Percentiles rank a stretch among this genome's conserved stretches.
Conservation (phyloP, 805 yeast genomes). For the Candida loeiensis region DNA sequence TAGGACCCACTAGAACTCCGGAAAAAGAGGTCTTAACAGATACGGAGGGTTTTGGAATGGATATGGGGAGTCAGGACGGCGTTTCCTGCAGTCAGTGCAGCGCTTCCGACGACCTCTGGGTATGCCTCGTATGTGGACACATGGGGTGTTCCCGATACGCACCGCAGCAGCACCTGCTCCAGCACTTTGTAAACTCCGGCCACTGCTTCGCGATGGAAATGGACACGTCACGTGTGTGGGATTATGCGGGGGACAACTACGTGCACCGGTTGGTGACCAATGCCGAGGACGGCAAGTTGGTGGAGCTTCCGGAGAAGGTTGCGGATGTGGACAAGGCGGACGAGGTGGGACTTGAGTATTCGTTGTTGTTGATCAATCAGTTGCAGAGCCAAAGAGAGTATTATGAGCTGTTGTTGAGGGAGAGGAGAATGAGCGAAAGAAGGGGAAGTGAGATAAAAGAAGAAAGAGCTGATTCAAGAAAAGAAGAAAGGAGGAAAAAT, state of each 20-base stretch:
- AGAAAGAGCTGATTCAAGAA: background rate
- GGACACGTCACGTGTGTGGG: constrained; percentile 86
- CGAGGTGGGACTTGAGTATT: constrained; percentile 71
- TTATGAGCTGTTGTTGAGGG: constrained; percentile 51
- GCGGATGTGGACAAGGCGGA: constrained; percentile 37
- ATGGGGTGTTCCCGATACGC: constrained; percentile 87
- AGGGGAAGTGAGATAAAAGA: background rate
- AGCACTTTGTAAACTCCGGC: constrained; percentile 71
- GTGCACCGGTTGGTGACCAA: constrained; percentile 84
- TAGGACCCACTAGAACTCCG: too few species aligned
- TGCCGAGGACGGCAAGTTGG: constrained; percentile 84
- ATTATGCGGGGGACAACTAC: constrained; percentile 85
- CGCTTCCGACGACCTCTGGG: constrained; percentile 68
- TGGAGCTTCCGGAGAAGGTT: constrained; percentile 55
- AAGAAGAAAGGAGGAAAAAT: background rate
- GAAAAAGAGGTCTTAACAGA: too few species aligned
- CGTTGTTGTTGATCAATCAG: constrained; percentile 73
- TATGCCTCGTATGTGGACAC: constrained; percentile 85
- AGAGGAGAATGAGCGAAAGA: constrained; percentile 9
- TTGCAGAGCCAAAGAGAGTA: constrained; percentile 82
- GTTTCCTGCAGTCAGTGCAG: constrained; percentile 44
- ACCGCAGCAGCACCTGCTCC: constrained; percentile 78
- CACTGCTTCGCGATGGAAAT: constrained; percentile 93
- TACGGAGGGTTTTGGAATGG: too few species aligned
- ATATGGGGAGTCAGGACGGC: too few species aligned